Base-by-base conservation (phyloP, 1,284 basidiomycete genomes). In the Ustilago hordei region DNA sequence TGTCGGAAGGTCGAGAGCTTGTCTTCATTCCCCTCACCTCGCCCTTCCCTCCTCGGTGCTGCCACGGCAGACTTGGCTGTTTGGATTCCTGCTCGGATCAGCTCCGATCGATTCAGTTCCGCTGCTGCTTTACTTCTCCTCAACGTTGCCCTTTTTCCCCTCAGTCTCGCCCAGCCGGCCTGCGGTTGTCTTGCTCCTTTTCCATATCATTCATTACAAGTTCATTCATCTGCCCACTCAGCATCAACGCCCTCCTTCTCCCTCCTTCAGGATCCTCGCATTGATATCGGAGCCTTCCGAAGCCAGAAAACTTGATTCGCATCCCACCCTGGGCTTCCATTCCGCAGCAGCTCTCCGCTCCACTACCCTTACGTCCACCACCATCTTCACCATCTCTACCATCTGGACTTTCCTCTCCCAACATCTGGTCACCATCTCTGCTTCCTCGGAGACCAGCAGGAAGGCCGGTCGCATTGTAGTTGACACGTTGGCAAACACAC, bases 1-100 rank as follows among this genome's bases (percentile, higher is more conserved):
- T 39, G 35, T 38, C 55, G 35, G n/a, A 28, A n/a, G n/a, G n/a
- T 48, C 57, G 41, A 43, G 39, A 47, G 45, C 23, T 48, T 48
- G 45, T 19, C 28, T 48, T 19, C 43, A 48, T 50, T 57, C 39
- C 2, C 55, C 43, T 57, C 31, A 35, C 28, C 12, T 38, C 19
- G 28, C 38, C n/a, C 23, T 50, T 31, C 28, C 34, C 12, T 54
- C 23, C 52, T 54, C 12, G 15, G 12, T 50, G 28, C 48, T 19
- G 48, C 48, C 48, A 28, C 6, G 5, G 11, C 48, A 11, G 11
- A 23, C 47, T 48, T 48, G 6, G 9, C 13, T 48, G 23, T 31
- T 9, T 8, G 19, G 11, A 19, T 23, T 48, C 48, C 28, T 50
- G 48, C 23, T 50, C 48, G 48, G 28, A 50, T 12, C 48, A 50